Conservation (phyloP, 176 grass and related monocot genomes). For the Aegilops longissima region DNA sequence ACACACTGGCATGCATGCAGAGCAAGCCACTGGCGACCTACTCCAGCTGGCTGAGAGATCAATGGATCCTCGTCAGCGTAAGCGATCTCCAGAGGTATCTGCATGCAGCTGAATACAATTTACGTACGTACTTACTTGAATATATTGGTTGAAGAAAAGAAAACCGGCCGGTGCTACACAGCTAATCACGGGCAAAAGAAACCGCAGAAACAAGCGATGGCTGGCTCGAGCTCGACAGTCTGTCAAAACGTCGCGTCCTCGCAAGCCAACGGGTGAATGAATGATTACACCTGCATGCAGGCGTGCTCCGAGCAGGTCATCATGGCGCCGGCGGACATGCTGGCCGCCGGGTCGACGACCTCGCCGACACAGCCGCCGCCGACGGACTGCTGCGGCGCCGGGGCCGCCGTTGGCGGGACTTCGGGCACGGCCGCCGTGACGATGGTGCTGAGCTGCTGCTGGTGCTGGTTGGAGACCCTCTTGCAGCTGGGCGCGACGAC, state of each 20-base stretch:
- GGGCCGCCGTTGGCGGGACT: too few relatives aligned
- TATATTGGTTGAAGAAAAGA: background rate
- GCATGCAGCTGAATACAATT: background rate
- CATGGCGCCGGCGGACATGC: background rate
- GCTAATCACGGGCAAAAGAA: background rate
- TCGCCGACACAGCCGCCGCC: constrained; percentile 18
- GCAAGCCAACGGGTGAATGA: background rate
- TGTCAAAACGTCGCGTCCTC: background rate
- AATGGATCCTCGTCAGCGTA: background rate
- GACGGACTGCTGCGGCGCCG: background rate
- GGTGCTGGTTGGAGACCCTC: background rate
- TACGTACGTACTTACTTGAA: background rate
- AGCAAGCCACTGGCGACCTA: background rate
- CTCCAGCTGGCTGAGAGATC: background rate
- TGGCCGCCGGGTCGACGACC: background rate
- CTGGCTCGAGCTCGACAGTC: background rate
- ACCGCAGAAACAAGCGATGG: background rate
- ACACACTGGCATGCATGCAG: background rate
- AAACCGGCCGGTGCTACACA: background rate
- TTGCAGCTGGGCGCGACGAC: constrained; percentile 22
- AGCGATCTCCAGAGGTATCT: background rate
- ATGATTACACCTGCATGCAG: constrained; percentile 21
- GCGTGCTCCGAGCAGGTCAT: constrained; percentile 34
- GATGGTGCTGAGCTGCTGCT: background rate
- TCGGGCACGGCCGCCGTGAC: background rate